Percentiles rank a stretch among this genome's conserved stretches.
Evolutionary conservation across 306 rosid genomes (phyloP).

Genomic region (Alnus glutinosa): DNA sequence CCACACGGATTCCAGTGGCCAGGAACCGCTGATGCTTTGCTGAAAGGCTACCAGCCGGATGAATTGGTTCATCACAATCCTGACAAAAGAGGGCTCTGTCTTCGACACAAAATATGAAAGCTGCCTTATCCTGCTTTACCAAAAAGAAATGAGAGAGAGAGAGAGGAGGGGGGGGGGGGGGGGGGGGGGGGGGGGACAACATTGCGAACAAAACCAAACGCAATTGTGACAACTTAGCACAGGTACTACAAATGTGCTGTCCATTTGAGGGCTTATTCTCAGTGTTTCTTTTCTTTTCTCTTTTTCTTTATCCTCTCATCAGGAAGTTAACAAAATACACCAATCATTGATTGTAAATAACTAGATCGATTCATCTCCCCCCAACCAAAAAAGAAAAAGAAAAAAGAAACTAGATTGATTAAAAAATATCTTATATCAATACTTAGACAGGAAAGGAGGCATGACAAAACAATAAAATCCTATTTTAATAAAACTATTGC

Average conservation of each 20-base stretch:
- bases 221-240: background rate
- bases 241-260: background rate
- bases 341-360: background rate
- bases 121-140: constrained; percentile 74
- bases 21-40: constrained; percentile 94
- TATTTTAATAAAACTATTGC: too few relatives aligned
- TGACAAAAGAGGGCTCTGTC: constrained; percentile 95
- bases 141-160: constrained; percentile 8
- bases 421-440: too few relatives aligned
- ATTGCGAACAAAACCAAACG: background rate
- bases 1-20: constrained; percentile 91
- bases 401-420: too few relatives aligned
- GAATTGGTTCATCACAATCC: constrained; percentile 93
- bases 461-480: too few relatives aligned
- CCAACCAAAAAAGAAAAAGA: too few relatives aligned
- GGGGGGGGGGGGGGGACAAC: background rate
- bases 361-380: background rate
- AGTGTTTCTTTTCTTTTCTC: background rate
- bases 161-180: background rate
- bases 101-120: constrained; percentile 95
- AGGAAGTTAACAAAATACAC: background rate
- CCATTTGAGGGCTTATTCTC: background rate
- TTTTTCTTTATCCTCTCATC: background rate
- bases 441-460: too few relatives aligned
- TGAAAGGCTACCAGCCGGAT: constrained; percentile 66